Conservation (phyloP, 1,139 yeast genomes). For the Taphrina confusa region DNA sequence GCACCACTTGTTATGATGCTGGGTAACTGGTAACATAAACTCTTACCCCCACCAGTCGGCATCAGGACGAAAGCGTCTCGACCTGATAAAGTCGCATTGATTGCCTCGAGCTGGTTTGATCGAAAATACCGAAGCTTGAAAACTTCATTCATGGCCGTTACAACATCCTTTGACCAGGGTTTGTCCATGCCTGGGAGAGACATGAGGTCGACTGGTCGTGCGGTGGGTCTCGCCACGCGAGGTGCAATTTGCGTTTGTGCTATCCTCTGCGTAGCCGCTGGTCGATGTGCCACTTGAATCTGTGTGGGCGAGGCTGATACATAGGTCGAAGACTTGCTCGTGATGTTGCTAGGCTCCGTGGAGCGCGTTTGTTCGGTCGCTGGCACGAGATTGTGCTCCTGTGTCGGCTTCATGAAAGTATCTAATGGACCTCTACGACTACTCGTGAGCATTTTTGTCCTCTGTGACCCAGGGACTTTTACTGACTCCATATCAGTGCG, state of each 20-base stretch:
- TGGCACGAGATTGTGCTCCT: neutral
- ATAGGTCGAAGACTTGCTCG: neutral
- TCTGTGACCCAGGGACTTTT: neutral
- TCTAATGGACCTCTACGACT: constrained; percentile 7
- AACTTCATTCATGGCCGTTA: constrained; percentile 55
- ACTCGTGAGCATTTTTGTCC: neutral
- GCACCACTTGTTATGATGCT: constrained; percentile 75
- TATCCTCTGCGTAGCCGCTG: neutral
- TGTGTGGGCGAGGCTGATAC: constrained; percentile 16
- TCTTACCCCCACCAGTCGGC: constrained; percentile 99
- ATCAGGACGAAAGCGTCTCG: constrained; percentile 89
- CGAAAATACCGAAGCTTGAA: constrained; percentile 73
- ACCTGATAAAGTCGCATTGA: constrained; percentile 76
- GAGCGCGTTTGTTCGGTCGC: neutral
- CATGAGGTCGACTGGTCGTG: constrained; percentile 24
- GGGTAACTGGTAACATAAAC: constrained; percentile 92
- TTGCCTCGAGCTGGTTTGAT: constrained; percentile 81
- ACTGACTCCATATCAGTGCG: neutral
- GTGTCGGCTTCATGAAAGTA: constrained; percentile 10
- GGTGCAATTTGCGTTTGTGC: constrained; percentile 10
- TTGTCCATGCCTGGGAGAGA: constrained; percentile 41
- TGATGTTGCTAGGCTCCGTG: too few species aligned
- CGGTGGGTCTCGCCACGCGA: neutral
- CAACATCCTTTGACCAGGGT: constrained; percentile 71
- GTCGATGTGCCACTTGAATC: neutral